phyloP scores from a whole-genome alignment of 805 yeast genomes.

The Metschnikowia colocasiae region DNA sequence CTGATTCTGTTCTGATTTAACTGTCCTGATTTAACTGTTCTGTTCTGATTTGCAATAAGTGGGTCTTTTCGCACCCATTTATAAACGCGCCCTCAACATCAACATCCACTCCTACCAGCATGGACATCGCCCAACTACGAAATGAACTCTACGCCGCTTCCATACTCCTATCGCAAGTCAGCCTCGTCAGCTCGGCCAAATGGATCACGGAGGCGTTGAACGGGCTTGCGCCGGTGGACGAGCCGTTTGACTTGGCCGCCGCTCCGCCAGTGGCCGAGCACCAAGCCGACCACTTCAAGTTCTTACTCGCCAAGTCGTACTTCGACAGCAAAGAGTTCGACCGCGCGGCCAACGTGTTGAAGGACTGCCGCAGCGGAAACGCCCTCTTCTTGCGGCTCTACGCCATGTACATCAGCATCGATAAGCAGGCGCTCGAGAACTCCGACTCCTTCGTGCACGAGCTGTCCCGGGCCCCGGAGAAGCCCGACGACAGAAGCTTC shows the following conservation, averaged over 20 bases:
- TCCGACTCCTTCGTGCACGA: constrained; percentile 60
- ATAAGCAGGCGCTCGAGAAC: constrained; percentile 67
- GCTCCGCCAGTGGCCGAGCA: constrained; percentile 28
- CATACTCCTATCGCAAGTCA: constrained; percentile 48
- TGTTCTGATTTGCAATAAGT: neutral
- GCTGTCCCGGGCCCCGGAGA: constrained; percentile 13
- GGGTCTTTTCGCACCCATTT: neutral
- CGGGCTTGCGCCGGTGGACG: constrained; percentile 42
- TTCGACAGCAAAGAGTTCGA: constrained; percentile 85
- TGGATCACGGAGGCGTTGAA: constrained; percentile 80
- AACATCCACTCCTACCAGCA: neutral
- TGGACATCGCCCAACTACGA: constrained; percentile 14
- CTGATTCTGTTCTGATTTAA: too few relatives aligned
- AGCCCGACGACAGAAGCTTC: neutral
- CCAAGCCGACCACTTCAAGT: constrained; percentile 37
- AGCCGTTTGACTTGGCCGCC: constrained; percentile 15
- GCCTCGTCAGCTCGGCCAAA: constrained; percentile 68
- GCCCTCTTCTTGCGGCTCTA: constrained; percentile 65
- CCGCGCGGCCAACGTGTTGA: constrained; percentile 61
- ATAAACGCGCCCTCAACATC: neutral
- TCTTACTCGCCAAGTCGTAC: constrained; percentile 64
- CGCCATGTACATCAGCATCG: constrained; percentile 70
- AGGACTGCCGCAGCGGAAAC: constrained; percentile 47
- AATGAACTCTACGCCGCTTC: constrained; percentile 28
- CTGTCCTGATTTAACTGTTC: too few relatives aligned